These are phyloP conservation scores for Colletotrichum limetticola DNA, from an alignment of 2,329 filamentous ascomycete genomes.

Conservation along the genomic window DNA sequence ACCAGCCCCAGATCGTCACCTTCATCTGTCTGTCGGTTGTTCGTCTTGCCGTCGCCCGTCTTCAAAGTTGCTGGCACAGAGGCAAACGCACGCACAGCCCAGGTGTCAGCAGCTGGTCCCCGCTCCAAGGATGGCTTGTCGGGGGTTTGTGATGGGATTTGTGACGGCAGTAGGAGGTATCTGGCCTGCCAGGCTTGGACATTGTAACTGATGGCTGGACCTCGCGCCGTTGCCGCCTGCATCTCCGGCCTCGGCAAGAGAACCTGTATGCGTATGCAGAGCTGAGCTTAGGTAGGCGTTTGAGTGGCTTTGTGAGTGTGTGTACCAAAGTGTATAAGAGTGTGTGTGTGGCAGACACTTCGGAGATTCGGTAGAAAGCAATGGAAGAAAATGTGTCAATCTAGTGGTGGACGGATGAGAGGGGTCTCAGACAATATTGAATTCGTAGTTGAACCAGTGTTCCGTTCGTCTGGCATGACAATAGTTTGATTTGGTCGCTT, in stretches of 20 bases:
- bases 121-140: conserved; percentile 11
- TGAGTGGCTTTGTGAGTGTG: background rate
- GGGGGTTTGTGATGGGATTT: conserved; percentile 7
- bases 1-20: conserved; percentile 21
- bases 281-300: conserved; percentile 4
- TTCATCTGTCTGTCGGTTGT: conserved; percentile 8
- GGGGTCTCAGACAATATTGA: conserved; percentile 27
- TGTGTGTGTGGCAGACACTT: conserved; percentile 14
- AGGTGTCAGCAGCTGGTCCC: conserved; percentile 32
- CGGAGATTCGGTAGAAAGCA: conserved; percentile 21
- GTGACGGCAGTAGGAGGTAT: background rate
- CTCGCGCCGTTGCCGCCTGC: conserved; percentile 33
- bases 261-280: conserved; percentile 30
- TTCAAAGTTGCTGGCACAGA: conserved; percentile 15
- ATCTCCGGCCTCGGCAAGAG: conserved; percentile 30
- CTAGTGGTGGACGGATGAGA: conserved; percentile 7
- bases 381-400: conserved; percentile 14
- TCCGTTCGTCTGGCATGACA: conserved; percentile 8
- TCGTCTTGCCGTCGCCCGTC: background rate
- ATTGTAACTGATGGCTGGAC: conserved; percentile 13
- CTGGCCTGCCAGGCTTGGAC: conserved; percentile 23
- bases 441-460: conserved; percentile 12
- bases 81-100: conserved; percentile 20
- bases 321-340: background rate
- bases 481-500: conserved; percentile 27